Percentiles rank a stretch among this genome's conserved stretches.
phyloP scores from a whole-genome alignment of 441 rosid species.

The Eugenia klotzschiana region DNA sequence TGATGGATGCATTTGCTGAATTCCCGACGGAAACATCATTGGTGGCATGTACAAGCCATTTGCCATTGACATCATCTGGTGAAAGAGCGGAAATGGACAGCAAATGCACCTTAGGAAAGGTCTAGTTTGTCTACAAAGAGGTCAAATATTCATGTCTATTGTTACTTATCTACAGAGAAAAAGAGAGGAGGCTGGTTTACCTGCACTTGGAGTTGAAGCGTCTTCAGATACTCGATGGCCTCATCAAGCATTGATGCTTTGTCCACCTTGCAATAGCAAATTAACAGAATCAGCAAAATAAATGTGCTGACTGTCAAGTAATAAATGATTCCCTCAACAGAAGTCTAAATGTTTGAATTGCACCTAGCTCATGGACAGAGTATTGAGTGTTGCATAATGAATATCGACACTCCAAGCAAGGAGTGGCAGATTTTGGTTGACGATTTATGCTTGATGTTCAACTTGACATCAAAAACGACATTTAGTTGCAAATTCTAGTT shows the following conservation, averaged over 20 bases:
- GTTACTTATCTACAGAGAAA: not conserved
- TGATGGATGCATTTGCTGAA: slow-evolving; percentile 53
- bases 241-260: slow-evolving; percentile 76
- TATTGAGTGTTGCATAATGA: not conserved
- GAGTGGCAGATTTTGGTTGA: not conserved
- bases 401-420: not conserved
- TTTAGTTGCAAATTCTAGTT: not conserved
- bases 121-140: not conserved
- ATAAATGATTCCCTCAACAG: not conserved
- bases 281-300: not conserved
- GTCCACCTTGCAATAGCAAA: slow-evolving; percentile 47
- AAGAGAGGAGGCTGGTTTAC: slow-evolving; percentile 16
- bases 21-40: slow-evolving; percentile 55
- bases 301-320: not conserved
- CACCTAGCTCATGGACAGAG: not conserved
- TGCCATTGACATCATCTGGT: slow-evolving; percentile 87
- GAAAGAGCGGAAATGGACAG: not conserved
- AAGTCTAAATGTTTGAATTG: not conserved
- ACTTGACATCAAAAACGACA: not conserved
- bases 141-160: not conserved
- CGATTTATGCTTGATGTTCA: not conserved
- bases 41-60: slow-evolving; percentile 70
- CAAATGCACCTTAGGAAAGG: not conserved
- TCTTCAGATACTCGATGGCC: slow-evolving; percentile 62
- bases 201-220: slow-evolving; percentile 67